Evolutionary conservation across 352 stramenopile species (phyloP), one percentile per base, ranked within the genome.

Genomic region (Phytophthora lateralis): DNA sequence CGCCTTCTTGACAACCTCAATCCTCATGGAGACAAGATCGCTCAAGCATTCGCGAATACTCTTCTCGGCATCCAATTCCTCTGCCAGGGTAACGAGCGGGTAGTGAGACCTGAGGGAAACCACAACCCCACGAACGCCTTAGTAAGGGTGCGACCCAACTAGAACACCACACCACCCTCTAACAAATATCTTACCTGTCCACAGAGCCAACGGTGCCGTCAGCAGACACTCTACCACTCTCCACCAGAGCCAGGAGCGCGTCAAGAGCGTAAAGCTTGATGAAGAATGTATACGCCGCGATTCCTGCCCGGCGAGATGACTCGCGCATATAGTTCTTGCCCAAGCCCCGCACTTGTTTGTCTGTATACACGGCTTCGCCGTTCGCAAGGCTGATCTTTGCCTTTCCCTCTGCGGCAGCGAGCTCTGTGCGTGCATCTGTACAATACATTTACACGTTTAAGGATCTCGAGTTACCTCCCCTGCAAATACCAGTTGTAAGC

Each of bases 251-350:
- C 8, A 91, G 57, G 24, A 94, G 57, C 9, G 63, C 76, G 3
- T 92, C 71, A 8, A 96, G 62, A 20, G 84, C 89, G 34, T 80
- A 96, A 17, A 94, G 51, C 55, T 83, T 76, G 41, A 96, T 91
- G 65, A 91, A 96, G 37, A 89, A 93, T 12, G 84, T 85, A 49
- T 96, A 96, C 35, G 86, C 82, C 1, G 71, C 49, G 32, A 95
- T 78, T 29, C 71, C 89, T 6, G 75, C 71, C 20, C 51, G 45
- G 4, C 89, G 78, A 38, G 87, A 79, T 6, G 65, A 47, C 44
- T 94, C 85, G 8, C 76, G 72, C 78, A 96, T 89, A 66, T 96
- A 94, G 45, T 96, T 96, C 47, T 94, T 95, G 39, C 89, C 89
- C 41, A 95, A 57, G 2, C 84, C 86, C 14, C 61, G 37, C 1